A percentile compares a stretch with the other conserved stretches of the same genome.
Conservation (phyloP, 352 stramenopile species). For the Phytophthora gonapodyides region DNA sequence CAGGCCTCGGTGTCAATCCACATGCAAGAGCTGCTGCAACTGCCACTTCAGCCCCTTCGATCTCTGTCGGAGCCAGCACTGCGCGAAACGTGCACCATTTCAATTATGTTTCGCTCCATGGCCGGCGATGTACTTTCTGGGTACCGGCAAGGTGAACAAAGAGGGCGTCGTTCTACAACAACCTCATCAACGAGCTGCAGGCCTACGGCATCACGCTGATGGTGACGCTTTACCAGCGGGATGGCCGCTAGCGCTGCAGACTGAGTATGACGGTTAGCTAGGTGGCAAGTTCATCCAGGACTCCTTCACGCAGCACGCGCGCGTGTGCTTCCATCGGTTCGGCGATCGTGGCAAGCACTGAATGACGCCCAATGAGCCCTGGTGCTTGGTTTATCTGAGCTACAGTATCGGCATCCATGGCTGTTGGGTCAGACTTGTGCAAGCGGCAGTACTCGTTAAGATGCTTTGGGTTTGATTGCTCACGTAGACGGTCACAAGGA, state of each 20-base stretch:
- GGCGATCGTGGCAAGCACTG: conserved; percentile 93
- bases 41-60: conserved; percentile 33
- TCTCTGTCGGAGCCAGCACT: conserved; percentile 16
- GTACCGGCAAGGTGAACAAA: conserved; percentile 70
- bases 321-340: conserved; percentile 90
- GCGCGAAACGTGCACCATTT: conserved; percentile 35
- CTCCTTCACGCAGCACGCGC: conserved; percentile 82
- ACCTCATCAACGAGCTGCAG: conserved; percentile 89
- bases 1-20: conserved; percentile 43
- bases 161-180: conserved; percentile 92
- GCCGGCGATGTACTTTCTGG: conserved; percentile 12
- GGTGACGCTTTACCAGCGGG: conserved; percentile 96
- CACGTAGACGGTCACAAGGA: no score
- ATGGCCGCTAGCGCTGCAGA: conserved; percentile 89
- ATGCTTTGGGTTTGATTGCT: no score
- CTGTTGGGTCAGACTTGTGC: no score
- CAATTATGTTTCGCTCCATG: conserved; percentile 37
- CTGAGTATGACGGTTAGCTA: conserved; percentile 77
- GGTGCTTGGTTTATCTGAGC: no score
- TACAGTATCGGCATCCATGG: no score
- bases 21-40: conserved; percentile 55
- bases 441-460: no score
- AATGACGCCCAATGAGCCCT: no score
- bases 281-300: conserved; percentile 53
- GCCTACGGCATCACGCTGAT: conserved; percentile 85